Base-by-base conservation (phyloP, 2,329 filamentous ascomycete genomes). In the Xylariaceae sp. region DNA sequence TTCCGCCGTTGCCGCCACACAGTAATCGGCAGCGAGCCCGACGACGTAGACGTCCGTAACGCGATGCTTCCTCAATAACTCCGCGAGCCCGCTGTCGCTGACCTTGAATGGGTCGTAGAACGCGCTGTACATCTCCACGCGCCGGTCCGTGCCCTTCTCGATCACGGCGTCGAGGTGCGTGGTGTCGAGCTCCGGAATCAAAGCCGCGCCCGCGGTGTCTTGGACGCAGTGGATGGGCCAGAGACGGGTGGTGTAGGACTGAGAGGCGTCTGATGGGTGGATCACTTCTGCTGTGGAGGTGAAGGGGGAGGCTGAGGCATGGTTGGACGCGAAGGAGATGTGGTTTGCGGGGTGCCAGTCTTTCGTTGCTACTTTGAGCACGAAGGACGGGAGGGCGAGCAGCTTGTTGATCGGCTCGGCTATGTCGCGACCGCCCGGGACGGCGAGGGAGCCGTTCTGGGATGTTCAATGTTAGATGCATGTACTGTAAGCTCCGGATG, bases 151-250 rank as follows among this genome's bases (percentile, higher is more conserved):
- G 10, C 93, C 93, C 71, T 98, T 98, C 55, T 86, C 77, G 12
- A 96, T 69, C 22, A 89, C 71, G 27, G 67, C 56, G 55, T 92
- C 76, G n/a, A 95, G 55, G 14, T 72, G 74, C 6, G 61, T 57
- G 12, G 62, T 48, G 40, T 88, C 71, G 1, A 97, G 74, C 61
- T 90, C 89, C 0, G 83, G 77, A 6, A 93, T 74, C 19, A 97
- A 72, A 40, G 81, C 76, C 0, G 87, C 83, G 10, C 93, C 93
- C 1, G 72, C 65, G 0, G 86, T 88, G 36, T 73, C 73, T 60
- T 88, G 84, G 7, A 97, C 77, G 69, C 93, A 97, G 70, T 98
- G 93, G 19, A 80, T 79, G 1, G 93, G 93, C 93, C 93, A 98
- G 8, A 98, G 76, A 32, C 80, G 75, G 44, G 84, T 83, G 33